A percentile compares a stretch with the other conserved stretches of the same genome.
Conservation (phyloP, 2,329 filamentous ascomycete genomes). For the Chaetomiaceae sp. region DNA sequence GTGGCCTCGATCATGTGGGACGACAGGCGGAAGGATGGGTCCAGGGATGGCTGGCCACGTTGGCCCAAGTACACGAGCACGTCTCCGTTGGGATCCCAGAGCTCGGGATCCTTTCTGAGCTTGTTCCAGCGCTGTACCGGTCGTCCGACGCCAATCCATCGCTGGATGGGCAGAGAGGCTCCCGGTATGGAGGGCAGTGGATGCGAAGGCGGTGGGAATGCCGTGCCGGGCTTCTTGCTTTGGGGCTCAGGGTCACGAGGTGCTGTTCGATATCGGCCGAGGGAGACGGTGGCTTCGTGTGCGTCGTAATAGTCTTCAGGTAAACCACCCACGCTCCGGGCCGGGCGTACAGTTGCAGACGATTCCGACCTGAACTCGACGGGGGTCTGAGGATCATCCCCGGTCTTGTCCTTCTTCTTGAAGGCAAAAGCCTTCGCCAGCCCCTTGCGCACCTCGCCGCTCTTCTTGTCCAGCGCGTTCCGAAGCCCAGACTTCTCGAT, state of each 20-base stretch:
- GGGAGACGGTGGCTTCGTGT: slow-evolving; percentile 15
- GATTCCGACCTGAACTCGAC: slow-evolving; percentile 32
- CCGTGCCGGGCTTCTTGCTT: slow-evolving; percentile 21
- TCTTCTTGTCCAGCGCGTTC: slow-evolving; percentile 48
- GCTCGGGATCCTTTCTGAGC: slow-evolving; percentile 51
- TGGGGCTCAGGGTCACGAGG: slow-evolving; percentile 15
- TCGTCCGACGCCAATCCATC: slow-evolving; percentile 47
- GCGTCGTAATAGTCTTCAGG: slow-evolving; percentile 21
- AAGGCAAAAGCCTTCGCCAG: slow-evolving; percentile 50
- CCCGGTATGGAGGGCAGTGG: slow-evolving; percentile 40
- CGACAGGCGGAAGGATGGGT: slow-evolving; percentile 51
- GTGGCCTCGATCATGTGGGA: slow-evolving; percentile 55
- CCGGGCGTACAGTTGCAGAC: slow-evolving; percentile 33
- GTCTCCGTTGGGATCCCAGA: slow-evolving; percentile 57
- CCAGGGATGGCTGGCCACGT: slow-evolving; percentile 38
- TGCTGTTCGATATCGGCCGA: slow-evolving; percentile 2
- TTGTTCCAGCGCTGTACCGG: slow-evolving; percentile 50
- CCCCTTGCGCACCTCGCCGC: slow-evolving; percentile 48
- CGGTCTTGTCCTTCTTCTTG: slow-evolving; percentile 39
- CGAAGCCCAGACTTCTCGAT: slow-evolving; percentile 52
- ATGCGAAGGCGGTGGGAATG: slow-evolving; percentile 37
- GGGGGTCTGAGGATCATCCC: slow-evolving; percentile 19
- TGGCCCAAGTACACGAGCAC: slow-evolving; percentile 51
- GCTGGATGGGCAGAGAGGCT: slow-evolving; percentile 39
- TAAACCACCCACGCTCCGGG: slow-evolving; percentile 18